Base-by-base conservation (phyloP, 257 asterid genomes). In the Nicotiana attenuata region DNA sequence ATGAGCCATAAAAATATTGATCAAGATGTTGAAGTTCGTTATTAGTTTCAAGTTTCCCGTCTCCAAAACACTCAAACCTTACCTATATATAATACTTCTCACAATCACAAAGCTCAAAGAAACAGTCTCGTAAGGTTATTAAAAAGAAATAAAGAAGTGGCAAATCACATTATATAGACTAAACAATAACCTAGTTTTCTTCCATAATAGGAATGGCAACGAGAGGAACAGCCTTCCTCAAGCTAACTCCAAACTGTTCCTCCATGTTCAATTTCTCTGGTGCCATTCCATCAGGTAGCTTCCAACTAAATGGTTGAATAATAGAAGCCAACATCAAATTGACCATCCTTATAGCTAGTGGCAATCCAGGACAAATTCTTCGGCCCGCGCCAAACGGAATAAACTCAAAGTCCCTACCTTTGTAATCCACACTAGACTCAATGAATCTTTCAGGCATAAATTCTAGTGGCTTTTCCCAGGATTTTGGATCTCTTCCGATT, bases 281-380 rank as follows among this genome's bases (percentile, higher is more conserved):
- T 5, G 2, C 38, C 41, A 73, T 24, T 0, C 78, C 61, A 20
- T 73, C 1, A 0, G 78, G 78, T 15, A 73, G 50, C 22, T 47
- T 73, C 78, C 78, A 73, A 14, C 5, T 47, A 73, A 73, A 73
- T 45, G 78, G 78, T 47, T 73, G 78, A 73, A 73, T 73, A 45
- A 73, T 47, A 73, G 78, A 73, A 73, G 78, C 78, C 61, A 73
- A 73, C 22, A 73, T 73, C 1, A 73, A 47, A 47, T 47, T 73
- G 61, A 73, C 61, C 78, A 73, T 45, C 13, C 60, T 47, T 73
- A 73, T 73, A 13, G 78, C 78, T 3, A 73, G 15, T 14, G 78
- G 41, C 20, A 47, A 0, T 22, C 78, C 78, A 0, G 78, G 78
- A 47, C 78, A 73, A 45, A 73, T 73, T 7, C 78, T 73, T 0